phyloP scores from a whole-genome alignment of 805 yeast genomes.

The Tetrapisispora nanseiensis region DNA sequence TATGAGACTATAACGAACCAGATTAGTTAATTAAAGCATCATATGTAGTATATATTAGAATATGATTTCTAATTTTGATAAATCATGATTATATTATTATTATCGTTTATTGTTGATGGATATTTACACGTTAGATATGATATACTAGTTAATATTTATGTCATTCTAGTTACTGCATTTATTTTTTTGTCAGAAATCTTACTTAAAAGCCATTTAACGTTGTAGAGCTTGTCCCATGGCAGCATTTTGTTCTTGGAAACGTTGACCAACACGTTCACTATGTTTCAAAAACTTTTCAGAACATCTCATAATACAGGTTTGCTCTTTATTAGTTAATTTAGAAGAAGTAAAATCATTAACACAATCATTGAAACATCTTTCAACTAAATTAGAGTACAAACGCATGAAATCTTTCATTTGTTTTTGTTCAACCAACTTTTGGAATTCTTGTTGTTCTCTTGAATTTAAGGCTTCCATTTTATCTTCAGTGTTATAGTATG shows the following conservation, averaged over 20 bases:
- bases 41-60: no score
- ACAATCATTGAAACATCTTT: constrained; percentile 95
- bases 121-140: constrained; percentile 2
- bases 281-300: constrained; percentile 97
- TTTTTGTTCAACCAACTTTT: constrained; percentile 89
- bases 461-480: constrained; percentile 88
- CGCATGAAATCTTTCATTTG: constrained; percentile 99
- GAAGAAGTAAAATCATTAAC: constrained; percentile 96
- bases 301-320: constrained; percentile 78
- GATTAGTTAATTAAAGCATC: no score
- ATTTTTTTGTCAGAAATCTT: background rate
- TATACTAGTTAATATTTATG: background rate
- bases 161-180: background rate
- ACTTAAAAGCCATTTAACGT: constrained; percentile 10
- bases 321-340: constrained; percentile 76
- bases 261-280: constrained; percentile 94
- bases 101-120: background rate
- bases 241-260: constrained; percentile 97
- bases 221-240: constrained; percentile 64
- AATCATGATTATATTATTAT: background rate
- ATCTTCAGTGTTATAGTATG: background rate
- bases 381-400: constrained; percentile 85
- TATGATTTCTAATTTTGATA: background rate
- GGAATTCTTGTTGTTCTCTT: constrained; percentile 94
- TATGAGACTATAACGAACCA: no score